A percentile compares a stretch with the other conserved stretches of the same genome.
Conservation (phyloP, 495 filamentous ascomycete genomes). For the Cladorrhinum samala region DNA sequence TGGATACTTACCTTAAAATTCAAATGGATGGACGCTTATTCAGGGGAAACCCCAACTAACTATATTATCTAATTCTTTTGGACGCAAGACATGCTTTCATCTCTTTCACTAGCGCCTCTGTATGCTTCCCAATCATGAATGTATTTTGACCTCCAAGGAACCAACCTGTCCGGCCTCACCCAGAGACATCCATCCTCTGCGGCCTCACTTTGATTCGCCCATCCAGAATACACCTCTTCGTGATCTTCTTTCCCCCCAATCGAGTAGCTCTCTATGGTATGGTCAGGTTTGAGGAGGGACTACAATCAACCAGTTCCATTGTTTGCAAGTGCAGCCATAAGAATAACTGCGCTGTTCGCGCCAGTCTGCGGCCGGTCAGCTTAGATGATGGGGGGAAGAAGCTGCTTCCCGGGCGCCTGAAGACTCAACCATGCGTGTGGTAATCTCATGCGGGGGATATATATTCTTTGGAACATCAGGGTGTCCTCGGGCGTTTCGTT, state of each 20-base stretch:
- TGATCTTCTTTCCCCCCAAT: conserved; percentile 38
- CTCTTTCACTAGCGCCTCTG: conserved; percentile 20
- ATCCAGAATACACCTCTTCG: conserved; percentile 34
- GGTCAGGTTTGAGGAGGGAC: conserved; percentile 8
- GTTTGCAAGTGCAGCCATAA: conserved; percentile 30
- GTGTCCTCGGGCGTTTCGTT: conserved; percentile 17
- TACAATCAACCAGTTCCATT: conserved; percentile 15
- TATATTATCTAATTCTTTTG: not conserved
- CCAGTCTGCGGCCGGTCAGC: no score
- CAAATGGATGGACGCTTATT: not conserved
- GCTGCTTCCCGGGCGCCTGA: conserved; percentile 16
- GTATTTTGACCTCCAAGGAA: conserved; percentile 36
- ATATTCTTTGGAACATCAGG: conserved; percentile 16
- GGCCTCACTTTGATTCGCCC: conserved; percentile 29
- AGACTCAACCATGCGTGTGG: conserved; percentile 40
- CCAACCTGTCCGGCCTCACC: conserved; percentile 38
- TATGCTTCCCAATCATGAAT: conserved; percentile 18
- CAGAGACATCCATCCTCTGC: conserved; percentile 38
- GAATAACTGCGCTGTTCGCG: no score
- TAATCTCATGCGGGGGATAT: conserved; percentile 28
- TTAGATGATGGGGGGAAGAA: conserved; percentile 39
- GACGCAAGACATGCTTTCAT: conserved; percentile 23
- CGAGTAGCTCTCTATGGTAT: conserved; percentile 26
- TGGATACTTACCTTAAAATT: not conserved
- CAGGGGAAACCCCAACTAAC: no score